A percentile compares a stretch with the other conserved stretches of the same genome.
Evolutionary conservation across 805 yeast species (phyloP).

Genomic region (Yarrowia porcina): DNA sequence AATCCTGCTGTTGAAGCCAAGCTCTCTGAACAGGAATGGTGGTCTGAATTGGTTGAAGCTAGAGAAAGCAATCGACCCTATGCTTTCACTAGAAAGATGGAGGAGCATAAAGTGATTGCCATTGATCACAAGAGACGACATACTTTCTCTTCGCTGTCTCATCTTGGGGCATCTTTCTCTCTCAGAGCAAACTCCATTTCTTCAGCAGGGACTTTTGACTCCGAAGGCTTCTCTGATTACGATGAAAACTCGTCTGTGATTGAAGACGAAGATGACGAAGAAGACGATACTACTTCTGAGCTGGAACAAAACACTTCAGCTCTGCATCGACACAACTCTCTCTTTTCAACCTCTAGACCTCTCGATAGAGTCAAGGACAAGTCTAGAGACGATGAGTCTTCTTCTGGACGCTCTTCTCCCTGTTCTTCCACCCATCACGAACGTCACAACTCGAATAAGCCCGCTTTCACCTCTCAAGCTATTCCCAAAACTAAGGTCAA

Average conservation of each 20-base stretch:
- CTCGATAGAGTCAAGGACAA: conserved; percentile 9
- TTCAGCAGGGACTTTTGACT: conserved; percentile 34
- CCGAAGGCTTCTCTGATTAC: conserved; percentile 27
- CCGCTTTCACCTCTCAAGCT: conserved; percentile 37
- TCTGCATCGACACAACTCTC: conserved; percentile 28
- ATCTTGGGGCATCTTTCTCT: conserved; percentile 71
- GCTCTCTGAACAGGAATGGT: conserved; percentile 75
- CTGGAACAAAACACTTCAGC: conserved; percentile 26
- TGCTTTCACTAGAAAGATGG: neutral
- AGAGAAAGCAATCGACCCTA: conserved; percentile 11
- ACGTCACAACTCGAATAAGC: conserved; percentile 30
- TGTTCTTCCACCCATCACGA: neutral
- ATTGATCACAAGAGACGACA: conserved; percentile 35
- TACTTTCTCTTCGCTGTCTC: conserved; percentile 61
- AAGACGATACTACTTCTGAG: conserved; percentile 26
- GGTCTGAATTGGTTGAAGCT: conserved; percentile 53
- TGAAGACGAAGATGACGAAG: conserved; percentile 33
- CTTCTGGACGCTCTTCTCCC: conserved; percentile 2
- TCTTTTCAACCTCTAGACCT: conserved; percentile 11
- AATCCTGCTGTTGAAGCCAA: conserved; percentile 7
- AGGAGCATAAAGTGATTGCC: conserved; percentile 15
- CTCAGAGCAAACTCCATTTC: conserved; percentile 62
- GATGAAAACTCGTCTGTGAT: conserved; percentile 31
- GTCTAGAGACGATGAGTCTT: conserved; percentile 6
- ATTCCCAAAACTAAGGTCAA: conserved; percentile 37